Conservation (phyloP, 2,329 filamentous ascomycete species). For the Cladosporium sp. region DNA sequence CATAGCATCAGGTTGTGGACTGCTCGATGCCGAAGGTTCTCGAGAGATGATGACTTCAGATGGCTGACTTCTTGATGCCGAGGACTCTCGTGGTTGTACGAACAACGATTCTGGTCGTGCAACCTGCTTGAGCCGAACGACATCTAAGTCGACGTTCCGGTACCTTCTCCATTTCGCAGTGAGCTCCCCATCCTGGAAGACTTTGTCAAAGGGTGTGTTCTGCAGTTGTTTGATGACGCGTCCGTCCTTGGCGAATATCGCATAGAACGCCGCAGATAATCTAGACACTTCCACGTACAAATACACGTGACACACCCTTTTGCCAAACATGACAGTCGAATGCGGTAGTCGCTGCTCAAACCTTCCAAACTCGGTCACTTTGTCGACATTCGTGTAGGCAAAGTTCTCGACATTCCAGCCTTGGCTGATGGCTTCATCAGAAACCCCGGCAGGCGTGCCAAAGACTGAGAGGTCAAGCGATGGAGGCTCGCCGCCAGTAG, state of each 20-base stretch:
- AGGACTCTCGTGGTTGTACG: background rate
- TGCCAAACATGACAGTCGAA: constrained; percentile 3
- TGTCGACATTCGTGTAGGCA: constrained; percentile 4
- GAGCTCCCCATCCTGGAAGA: constrained; percentile 1
- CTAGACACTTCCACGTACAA: constrained; percentile 3
- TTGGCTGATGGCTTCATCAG: constrained; percentile 5
- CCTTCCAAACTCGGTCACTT: constrained; percentile 7
- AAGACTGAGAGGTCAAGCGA: constrained; percentile 9
- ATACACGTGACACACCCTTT: constrained; percentile 11
- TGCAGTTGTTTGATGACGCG: constrained; percentile 6
- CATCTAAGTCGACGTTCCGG: background rate
- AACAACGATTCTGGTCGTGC: constrained; percentile 1
- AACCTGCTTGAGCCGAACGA: constrained; percentile 1
- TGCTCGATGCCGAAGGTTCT: background rate
- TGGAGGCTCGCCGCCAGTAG: constrained; percentile 2
- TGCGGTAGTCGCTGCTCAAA: constrained; percentile 1
- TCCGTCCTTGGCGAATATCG: constrained; percentile 3
- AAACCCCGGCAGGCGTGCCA: constrained; percentile 4
- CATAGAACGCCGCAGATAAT: constrained; percentile 2
- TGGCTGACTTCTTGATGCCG: background rate
- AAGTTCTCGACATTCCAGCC: background rate
- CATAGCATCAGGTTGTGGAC: background rate
- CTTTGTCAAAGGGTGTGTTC: background rate
- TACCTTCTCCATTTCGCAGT: constrained; percentile 2
- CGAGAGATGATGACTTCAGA: background rate